Base-by-base conservation (phyloP, 208 protist genomes). In the Wallacemonas sp. region DNA sequence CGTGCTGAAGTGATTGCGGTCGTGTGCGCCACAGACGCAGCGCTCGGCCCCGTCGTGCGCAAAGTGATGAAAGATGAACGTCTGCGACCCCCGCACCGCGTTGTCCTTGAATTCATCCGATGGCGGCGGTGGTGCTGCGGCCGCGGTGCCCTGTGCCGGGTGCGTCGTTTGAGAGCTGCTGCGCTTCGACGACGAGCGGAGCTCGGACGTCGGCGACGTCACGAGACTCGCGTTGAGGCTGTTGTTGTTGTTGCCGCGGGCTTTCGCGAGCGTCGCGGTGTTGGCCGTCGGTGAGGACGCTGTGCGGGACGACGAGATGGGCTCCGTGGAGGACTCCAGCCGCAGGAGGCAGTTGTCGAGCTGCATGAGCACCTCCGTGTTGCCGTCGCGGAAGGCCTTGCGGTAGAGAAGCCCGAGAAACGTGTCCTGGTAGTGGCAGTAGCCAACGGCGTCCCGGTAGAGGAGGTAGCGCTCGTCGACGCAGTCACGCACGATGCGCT, bases 401-500 rank as follows among this genome's bases (percentile, higher is more conserved):
- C 75, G 77, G 65, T 92, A 90, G 9, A 96, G 52, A 17, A 85
- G 72, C 43, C 85, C 78, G 49, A 96, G 70, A 61, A 96, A 78
- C 16, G 90, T 90, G 54, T 90, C 77, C 21, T 93, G 86, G 21
- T 80, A 83, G 8, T 77, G 49, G 62, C 82, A 84, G 17, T 72
- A 68, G 17, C 90, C 90, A 6, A 71, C 67, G 1, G 70, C 64
- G 3, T 75, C 33, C 12, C 76, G 79, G 61, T 94, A 96, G 12
- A 96, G 66, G 5, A 87, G 34, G 66, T 93, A 93, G n/a, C 86
- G 78, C 38, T 93, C 83, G 64, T 92, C 85, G 23, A 93, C 66
- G 1, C 79, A 84, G n/a, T 91, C 85, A 32, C 69, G 70, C 39
- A 92, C 46, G 2, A 94, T 43, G 11, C 66, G 44, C 4, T 80